Percentiles rank a stretch among this genome's conserved stretches.
Evolutionary conservation across 2,329 filamentous ascomycete species (phyloP).

Genomic region (Paracoccidioides lutzii): DNA sequence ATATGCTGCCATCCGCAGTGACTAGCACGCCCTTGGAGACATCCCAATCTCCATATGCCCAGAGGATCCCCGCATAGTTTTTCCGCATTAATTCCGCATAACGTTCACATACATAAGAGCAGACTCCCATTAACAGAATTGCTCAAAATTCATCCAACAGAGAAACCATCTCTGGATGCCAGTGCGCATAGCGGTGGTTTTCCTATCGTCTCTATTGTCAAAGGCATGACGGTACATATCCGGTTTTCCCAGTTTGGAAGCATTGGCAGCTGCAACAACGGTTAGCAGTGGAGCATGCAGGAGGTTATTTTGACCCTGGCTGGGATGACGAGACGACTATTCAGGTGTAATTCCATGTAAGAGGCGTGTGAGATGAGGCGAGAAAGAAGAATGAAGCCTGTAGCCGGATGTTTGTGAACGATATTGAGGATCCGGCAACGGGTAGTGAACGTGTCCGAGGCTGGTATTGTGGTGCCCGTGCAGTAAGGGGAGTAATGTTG

Average conservation of each 20-base stretch:
- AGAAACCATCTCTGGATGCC: constrained; percentile 13
- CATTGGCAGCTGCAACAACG: constrained; percentile 34
- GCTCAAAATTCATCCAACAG: constrained; percentile 14
- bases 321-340: constrained; percentile 15
- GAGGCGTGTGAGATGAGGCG: constrained; percentile 13
- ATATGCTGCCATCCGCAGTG: constrained; percentile 8
- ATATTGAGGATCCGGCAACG: constrained; percentile 38
- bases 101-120: constrained; percentile 48
- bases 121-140: constrained; percentile 17
- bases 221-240: constrained; percentile 48
- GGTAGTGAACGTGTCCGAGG: constrained; percentile 23
- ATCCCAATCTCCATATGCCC: constrained; percentile 28
- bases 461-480: constrained; percentile 6
- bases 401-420: constrained; percentile 20
- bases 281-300: constrained; percentile 12
- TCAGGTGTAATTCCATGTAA: constrained; percentile 20
- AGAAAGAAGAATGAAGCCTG: constrained; percentile 16
- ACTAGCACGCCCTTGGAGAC: constrained; percentile 32
- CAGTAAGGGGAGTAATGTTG: background rate
- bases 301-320: constrained; percentile 14
- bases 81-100: constrained; percentile 52
- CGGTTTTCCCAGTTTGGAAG: constrained; percentile 44
- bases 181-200: constrained; percentile 20
- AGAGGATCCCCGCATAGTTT: constrained; percentile 33
- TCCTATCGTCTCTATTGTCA: constrained; percentile 51